These are phyloP conservation scores for Diospyros lotus DNA, from an alignment of 148 eudicot species.

Conservation along the genomic window DNA sequence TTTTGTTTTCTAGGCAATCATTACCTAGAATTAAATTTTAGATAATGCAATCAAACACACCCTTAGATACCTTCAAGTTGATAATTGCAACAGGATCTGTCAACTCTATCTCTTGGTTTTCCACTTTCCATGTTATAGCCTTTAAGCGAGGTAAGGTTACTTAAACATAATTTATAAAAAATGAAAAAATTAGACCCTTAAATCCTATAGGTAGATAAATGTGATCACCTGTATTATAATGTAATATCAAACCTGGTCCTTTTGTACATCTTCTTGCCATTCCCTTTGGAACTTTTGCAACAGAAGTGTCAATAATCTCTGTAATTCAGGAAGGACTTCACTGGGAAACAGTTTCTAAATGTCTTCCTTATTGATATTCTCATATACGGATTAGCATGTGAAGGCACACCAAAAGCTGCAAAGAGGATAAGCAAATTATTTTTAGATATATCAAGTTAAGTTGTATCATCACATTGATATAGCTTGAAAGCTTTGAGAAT, in stretches of 20 bases:
- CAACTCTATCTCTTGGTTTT: slow-evolving; percentile 21
- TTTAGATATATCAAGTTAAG: neutral
- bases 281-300: slow-evolving; percentile 47
- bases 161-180: slow-evolving; percentile 12
- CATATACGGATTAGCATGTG: slow-evolving; percentile 45
- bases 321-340: slow-evolving; percentile 44
- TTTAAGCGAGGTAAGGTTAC: slow-evolving; percentile 26
- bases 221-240: neutral
- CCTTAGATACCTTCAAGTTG: slow-evolving; percentile 28
- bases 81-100: slow-evolving; percentile 30
- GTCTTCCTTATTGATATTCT: slow-evolving; percentile 34
- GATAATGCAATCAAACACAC: too few species aligned
- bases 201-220: neutral
- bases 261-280: slow-evolving; percentile 40
- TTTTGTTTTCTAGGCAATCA: too few species aligned
- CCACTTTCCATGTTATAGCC: slow-evolving; percentile 36
- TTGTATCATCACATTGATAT: neutral
- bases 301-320: slow-evolving; percentile 42
- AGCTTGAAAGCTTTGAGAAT: neutral
- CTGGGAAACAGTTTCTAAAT: slow-evolving; percentile 45
- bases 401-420: slow-evolving; percentile 51
- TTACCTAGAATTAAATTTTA: too few species aligned
- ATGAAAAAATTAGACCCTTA: neutral
- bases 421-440: neutral
- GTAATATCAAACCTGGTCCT: slow-evolving; percentile 32